Evolutionary conservation across 768 basidiomycete genomes (phyloP).

Genomic region (Hygrophorus pudorinus): DNA sequence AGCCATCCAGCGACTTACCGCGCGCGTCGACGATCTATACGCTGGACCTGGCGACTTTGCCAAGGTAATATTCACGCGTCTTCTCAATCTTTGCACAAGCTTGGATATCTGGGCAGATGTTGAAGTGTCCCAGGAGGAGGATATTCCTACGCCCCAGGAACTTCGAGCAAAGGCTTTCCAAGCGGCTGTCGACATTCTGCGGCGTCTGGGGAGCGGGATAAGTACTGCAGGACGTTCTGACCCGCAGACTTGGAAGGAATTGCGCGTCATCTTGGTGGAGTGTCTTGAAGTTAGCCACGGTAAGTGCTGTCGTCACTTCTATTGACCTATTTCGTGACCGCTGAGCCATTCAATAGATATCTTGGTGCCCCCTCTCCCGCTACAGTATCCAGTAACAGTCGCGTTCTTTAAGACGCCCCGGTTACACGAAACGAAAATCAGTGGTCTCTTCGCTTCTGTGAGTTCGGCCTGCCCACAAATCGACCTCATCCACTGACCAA

Average conservation of each 20-base stretch:
- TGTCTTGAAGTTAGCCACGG: constrained; percentile 32
- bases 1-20: constrained; percentile 41
- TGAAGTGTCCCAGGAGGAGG: constrained; percentile 27
- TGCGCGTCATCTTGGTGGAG: constrained; percentile 31
- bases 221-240: constrained; percentile 19
- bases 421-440: constrained; percentile 20
- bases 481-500: constrained; percentile 8
- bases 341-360: constrained; percentile 19
- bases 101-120: constrained; percentile 52
- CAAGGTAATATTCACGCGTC: constrained; percentile 36
- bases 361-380: constrained; percentile 22
- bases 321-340: neutral
- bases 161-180: constrained; percentile 38
- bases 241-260: constrained; percentile 29
- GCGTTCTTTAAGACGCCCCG: constrained; percentile 30
- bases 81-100: constrained; percentile 44
- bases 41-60: constrained; percentile 33
- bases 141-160: constrained; percentile 32
- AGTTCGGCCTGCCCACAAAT: constrained; percentile 3
- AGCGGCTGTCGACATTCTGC: constrained; percentile 35
- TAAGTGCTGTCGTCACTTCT: constrained; percentile 15
- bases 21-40: constrained; percentile 42
- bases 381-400: constrained; percentile 27
- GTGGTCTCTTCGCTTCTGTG: constrained; percentile 25
- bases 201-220: constrained; percentile 32